Conservation (phyloP, 768 basidiomycete genomes). For the Rhizopogon vesiculosus region DNA sequence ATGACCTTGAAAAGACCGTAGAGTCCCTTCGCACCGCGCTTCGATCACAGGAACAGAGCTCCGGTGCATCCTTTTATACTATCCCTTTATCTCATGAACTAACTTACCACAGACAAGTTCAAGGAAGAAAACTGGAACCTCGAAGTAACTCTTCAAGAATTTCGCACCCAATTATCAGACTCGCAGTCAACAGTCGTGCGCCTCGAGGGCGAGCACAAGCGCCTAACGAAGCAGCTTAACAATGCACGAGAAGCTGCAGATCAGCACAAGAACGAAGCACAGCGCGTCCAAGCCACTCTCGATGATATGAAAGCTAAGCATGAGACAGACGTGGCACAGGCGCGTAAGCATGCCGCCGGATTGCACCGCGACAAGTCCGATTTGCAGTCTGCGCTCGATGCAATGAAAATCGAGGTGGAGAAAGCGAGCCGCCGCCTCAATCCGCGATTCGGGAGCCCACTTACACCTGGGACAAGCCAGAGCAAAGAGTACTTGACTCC, state of each 20-base stretch:
- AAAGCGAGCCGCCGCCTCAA: constrained; percentile 55
- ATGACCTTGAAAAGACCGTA: constrained; percentile 75
- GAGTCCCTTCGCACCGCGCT: constrained; percentile 72
- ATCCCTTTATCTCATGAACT: not conserved
- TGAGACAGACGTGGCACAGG: constrained; percentile 91
- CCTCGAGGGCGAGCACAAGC: constrained; percentile 79
- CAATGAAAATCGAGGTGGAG: constrained; percentile 65
- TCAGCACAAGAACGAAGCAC: constrained; percentile 81
- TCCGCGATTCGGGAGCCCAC: constrained; percentile 65
- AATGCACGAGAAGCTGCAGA: constrained; percentile 72
- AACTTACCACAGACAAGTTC: constrained; percentile 65
- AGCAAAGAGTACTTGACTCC: constrained; percentile 53
- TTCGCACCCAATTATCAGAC: constrained; percentile 64
- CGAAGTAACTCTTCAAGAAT: constrained; percentile 88
- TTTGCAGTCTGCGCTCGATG: constrained; percentile 76
- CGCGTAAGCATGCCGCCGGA: constrained; percentile 81
- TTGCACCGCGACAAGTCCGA: constrained; percentile 92
- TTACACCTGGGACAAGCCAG: constrained; percentile 57
- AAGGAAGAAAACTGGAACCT: constrained; percentile 99
- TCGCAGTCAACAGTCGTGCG: constrained; percentile 62
- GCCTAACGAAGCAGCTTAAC: constrained; percentile 70
- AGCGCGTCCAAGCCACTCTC: constrained; percentile 57
- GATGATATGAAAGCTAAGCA: constrained; percentile 85
- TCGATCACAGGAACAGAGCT: constrained; percentile 74
- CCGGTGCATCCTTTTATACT: constrained; percentile 44